A percentile compares a stretch with the other conserved stretches of the same genome.
Evolutionary conservation across 805 yeast species (phyloP).

Genomic region (Teunomyces gatunensis): DNA sequence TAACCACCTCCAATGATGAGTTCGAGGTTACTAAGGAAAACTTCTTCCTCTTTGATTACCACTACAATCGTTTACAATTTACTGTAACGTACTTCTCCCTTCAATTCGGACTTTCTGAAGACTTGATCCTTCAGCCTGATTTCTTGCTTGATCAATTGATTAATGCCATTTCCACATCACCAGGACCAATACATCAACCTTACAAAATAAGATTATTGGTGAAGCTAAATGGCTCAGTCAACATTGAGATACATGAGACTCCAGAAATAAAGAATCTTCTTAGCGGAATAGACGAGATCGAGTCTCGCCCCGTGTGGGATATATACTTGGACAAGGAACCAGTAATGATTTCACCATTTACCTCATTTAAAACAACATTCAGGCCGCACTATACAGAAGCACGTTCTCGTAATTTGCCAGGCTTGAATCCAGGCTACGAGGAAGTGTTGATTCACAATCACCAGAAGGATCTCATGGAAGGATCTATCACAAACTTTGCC

Average conservation of each 20-base stretch:
- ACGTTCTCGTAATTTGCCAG: constrained; percentile 47
- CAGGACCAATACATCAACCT: constrained; percentile 20
- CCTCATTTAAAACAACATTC: constrained; percentile 83
- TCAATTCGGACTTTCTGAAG: constrained; percentile 36
- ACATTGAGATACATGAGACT: constrained; percentile 32
- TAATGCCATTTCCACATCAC: constrained; percentile 24
- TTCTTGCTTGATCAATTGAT: constrained; percentile 36
- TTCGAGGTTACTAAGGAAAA: constrained; percentile 23
- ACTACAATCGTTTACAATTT: constrained; percentile 56
- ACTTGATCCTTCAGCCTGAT: constrained; percentile 41
- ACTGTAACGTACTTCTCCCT: constrained; percentile 50
- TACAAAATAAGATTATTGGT: constrained; percentile 34
- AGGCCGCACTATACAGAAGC: constrained; percentile 65
- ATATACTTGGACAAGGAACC: constrained; percentile 59
- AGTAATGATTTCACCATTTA: constrained; percentile 64
- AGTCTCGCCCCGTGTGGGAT: constrained; percentile 40
- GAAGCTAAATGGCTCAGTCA: constrained; percentile 25
- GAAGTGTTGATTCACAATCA: constrained; percentile 64
- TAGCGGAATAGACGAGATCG: constrained; percentile 20
- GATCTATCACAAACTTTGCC: constrained; percentile 81
- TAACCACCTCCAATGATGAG: constrained; percentile 30
- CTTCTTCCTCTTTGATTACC: constrained; percentile 66
- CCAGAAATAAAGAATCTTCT: constrained; percentile 25
- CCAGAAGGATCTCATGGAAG: constrained; percentile 66
- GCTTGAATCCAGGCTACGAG: constrained; percentile 49